These are phyloP conservation scores for Talaromyces sp. DNA, from an alignment of 2,329 filamentous ascomycete genomes.

Conservation along the genomic window DNA sequence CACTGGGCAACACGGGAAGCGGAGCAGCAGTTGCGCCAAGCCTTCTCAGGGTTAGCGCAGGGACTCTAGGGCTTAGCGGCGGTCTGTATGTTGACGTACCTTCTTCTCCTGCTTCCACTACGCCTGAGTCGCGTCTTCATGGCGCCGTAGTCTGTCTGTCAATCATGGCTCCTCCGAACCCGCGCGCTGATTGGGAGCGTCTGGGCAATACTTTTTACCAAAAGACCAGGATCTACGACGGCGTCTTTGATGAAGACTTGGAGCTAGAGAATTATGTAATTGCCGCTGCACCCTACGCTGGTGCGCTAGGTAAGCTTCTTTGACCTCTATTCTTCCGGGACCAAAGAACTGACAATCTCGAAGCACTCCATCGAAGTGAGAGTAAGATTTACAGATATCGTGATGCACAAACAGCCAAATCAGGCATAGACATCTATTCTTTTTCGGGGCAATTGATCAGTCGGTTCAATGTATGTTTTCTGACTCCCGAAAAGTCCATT, in stretches of 20 bases:
- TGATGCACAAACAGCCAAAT: conserved; percentile 66
- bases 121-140: conserved; percentile 10
- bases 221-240: conserved; percentile 88
- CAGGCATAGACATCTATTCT: conserved; percentile 90
- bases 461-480: conserved; percentile 58
- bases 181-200: conserved; percentile 89
- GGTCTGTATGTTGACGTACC: conserved; percentile 14
- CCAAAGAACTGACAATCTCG: background rate
- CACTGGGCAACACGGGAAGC: background rate
- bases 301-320: conserved; percentile 71
- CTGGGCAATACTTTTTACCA: conserved; percentile 93
- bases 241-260: conserved; percentile 85
- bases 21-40: background rate
- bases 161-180: conserved; percentile 48
- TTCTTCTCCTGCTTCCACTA: background rate
- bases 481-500: background rate
- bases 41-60: background rate
- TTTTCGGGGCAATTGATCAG: conserved; percentile 84
- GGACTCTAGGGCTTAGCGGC: conserved; percentile 9
- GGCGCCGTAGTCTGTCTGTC: conserved; percentile 1
- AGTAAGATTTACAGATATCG: conserved; percentile 76
- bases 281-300: conserved; percentile 86
- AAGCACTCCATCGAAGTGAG: conserved; percentile 86
- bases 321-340: background rate
- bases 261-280: conserved; percentile 94